Evolutionary conservation across 2,329 filamentous ascomycete genomes (phyloP), one percentile per base, ranked within the genome.

Genomic region (Myriangium duriaei): DNA sequence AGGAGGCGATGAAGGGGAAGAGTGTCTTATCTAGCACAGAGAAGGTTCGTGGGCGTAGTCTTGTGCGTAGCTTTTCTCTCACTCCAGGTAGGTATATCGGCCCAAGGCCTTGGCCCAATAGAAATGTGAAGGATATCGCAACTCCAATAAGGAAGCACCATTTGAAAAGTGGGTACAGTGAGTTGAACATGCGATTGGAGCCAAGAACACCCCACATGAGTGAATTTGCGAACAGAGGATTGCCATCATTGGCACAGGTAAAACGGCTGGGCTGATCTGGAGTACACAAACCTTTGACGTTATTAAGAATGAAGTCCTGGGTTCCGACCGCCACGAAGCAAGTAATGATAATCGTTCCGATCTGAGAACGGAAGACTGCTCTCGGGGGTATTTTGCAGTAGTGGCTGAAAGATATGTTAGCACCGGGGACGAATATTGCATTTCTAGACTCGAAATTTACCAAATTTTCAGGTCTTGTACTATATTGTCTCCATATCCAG

Each of bases 1-100:
- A 91, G 81, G 84, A 92, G 45, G 74, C 76, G 47, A 92, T 70
- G 44, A 78, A 80, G 30, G 83, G 83, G 41, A 92, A 86, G 4
- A 92, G 67, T 11, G 92, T 32, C 48, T 48, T 32, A 50, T 32
- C 31, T 46, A 48, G 15, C 45, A 40, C 7, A 50, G 45, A 9
- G 7, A 41, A 31, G 4, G 31, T 11, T 29, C 43, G 47, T 9
- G 47, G 47, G 46, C 47, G 43, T 3, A 39, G 35, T 12, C 48
- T 45, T 21, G 44, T 6, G 5, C 55, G 49, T 6, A 64, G 48
- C 35, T 32, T 39, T 45, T 50, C 49, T 58, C 59, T 51, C 55
- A 59, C 11, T 55, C 33, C 12, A 49, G 45, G 44, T 52, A 64
- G 11, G 59, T 63, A 62, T 49, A 0, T 60, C 52, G 2, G 61